Percentiles rank a stretch among this genome's conserved stretches.
Evolutionary conservation across 768 basidiomycete species (phyloP).

Genomic region (Agaricus subrufescens): DNA sequence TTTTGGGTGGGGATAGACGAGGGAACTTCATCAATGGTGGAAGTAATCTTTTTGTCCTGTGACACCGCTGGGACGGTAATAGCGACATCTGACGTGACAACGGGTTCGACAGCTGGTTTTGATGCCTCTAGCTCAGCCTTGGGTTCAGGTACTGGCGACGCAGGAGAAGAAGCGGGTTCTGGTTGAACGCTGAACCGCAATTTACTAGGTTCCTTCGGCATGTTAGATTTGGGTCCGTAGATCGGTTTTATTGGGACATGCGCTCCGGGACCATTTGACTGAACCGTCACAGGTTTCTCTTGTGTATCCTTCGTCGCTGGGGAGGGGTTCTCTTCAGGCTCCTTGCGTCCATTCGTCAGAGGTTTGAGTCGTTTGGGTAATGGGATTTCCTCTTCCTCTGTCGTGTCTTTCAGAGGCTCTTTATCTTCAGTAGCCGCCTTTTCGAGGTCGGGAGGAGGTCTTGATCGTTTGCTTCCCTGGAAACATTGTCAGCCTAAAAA

Average conservation of each 20-base stretch:
- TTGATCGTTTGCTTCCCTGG: slow-evolving; percentile 75
- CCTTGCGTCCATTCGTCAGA: slow-evolving; percentile 25
- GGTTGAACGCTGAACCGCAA: slow-evolving; percentile 68
- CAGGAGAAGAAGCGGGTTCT: slow-evolving; percentile 32
- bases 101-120: slow-evolving; percentile 11
- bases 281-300: slow-evolving; percentile 5
- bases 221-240: slow-evolving; percentile 29
- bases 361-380: slow-evolving; percentile 45
- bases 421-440: slow-evolving; percentile 17
- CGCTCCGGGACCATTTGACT: not conserved
- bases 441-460: slow-evolving; percentile 59
- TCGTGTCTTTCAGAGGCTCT: not conserved
- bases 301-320: slow-evolving; percentile 14
- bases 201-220: slow-evolving; percentile 76
- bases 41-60: not conserved
- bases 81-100: slow-evolving; percentile 1
- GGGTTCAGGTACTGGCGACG: slow-evolving; percentile 22
- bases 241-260: slow-evolving; percentile 10
- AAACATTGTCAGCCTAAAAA: not conserved
- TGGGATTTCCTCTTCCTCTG: slow-evolving; percentile 28
- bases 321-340: slow-evolving; percentile 21
- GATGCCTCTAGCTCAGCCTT: slow-evolving; percentile 14
- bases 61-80: slow-evolving; percentile 7
- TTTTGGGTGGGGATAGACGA: slow-evolving; percentile 8
- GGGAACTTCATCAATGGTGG: not conserved